These are phyloP conservation scores for Cladosporium halotolerans DNA, from an alignment of 2,329 filamentous ascomycete species.

Conservation along the genomic window DNA sequence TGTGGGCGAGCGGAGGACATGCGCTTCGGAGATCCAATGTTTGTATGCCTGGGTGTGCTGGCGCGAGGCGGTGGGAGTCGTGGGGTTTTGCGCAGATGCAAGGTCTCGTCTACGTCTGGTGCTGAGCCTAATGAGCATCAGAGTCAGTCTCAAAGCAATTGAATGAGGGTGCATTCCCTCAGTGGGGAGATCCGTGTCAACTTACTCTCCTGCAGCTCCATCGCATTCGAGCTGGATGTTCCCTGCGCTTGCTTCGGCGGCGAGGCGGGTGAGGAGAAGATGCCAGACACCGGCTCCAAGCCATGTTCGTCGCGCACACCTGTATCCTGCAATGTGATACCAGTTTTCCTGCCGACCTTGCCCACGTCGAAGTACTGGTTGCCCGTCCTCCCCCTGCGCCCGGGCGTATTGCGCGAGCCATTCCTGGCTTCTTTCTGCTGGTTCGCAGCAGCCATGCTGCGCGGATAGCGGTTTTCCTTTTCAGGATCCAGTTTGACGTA, in stretches of 20 bases:
- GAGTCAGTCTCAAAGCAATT: not conserved
- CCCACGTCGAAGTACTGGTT: constrained; percentile 33
- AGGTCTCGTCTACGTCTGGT: constrained; percentile 41
- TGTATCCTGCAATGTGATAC: constrained; percentile 69
- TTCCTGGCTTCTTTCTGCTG: constrained; percentile 10
- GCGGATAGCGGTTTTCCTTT: constrained; percentile 25
- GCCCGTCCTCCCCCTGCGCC: constrained; percentile 23
- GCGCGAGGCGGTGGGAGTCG: constrained; percentile 45
- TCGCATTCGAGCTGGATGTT: constrained; percentile 21
- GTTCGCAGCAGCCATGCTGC: constrained; percentile 22
- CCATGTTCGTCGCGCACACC: constrained; percentile 85
- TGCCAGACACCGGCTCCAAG: constrained; percentile 76
- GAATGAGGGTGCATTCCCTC: too few species aligned
- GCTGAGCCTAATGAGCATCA: constrained; percentile 38
- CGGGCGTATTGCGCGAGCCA: constrained; percentile 22
- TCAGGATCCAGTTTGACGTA: constrained; percentile 21
- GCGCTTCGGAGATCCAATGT: constrained; percentile 54
- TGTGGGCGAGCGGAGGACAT: constrained; percentile 53
- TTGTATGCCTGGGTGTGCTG: constrained; percentile 60
- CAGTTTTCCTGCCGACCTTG: constrained; percentile 68
- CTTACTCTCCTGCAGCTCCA: constrained; percentile 60
- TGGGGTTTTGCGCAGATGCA: constrained; percentile 37
- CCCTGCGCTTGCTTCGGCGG: constrained; percentile 31
- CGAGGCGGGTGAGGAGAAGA: constrained; percentile 80
- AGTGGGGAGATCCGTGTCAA: not conserved